Percentiles rank a stretch among this genome's conserved stretches.
Conservation (phyloP, 2,329 filamentous ascomycete genomes). For the Knoxdaviesia capensis region DNA sequence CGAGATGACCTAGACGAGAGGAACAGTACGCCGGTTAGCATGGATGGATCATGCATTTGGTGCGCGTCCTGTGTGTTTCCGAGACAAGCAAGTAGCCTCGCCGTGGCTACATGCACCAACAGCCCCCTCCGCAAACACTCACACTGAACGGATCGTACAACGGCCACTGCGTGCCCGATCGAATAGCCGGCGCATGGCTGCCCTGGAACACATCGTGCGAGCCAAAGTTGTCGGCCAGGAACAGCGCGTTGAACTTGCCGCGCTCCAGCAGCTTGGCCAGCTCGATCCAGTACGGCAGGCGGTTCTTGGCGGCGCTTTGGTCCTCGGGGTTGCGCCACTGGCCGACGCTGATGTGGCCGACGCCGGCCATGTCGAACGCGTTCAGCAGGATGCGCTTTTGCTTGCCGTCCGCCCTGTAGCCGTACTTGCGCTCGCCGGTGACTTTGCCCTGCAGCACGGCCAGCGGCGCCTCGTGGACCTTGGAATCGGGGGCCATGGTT, state of each 20-base stretch:
- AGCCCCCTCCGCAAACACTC: not conserved
- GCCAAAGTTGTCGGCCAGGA: constrained; percentile 45
- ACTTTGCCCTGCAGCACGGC: too few species aligned
- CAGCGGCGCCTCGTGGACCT: too few species aligned
- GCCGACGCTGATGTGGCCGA: constrained; percentile 42
- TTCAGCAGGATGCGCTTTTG: constrained; percentile 29
- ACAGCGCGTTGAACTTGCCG: constrained; percentile 42
- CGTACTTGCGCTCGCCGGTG: too few species aligned
- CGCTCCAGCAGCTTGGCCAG: constrained; percentile 40
- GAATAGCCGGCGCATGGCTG: constrained; percentile 30
- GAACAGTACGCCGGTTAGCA: not conserved
- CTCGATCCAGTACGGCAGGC: constrained; percentile 42
- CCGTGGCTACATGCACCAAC: not conserved
- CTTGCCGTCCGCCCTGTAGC: too few species aligned
- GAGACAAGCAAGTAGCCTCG: too few species aligned
- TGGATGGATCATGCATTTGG: too few species aligned
- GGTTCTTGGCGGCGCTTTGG: constrained; percentile 34
- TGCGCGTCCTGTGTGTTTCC: too few species aligned
- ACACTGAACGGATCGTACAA: constrained; percentile 42
- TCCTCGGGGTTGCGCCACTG: constrained; percentile 47
- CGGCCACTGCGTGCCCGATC: constrained; percentile 47
- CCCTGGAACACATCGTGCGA: constrained; percentile 52
- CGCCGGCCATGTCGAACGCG: constrained; percentile 45
- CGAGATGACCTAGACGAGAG: constrained; percentile 27
- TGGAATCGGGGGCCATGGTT: too few species aligned